phyloP scores from a whole-genome alignment of 225 moss, liverwort and hornwort genomes.

The Physcomitrium patens region DNA sequence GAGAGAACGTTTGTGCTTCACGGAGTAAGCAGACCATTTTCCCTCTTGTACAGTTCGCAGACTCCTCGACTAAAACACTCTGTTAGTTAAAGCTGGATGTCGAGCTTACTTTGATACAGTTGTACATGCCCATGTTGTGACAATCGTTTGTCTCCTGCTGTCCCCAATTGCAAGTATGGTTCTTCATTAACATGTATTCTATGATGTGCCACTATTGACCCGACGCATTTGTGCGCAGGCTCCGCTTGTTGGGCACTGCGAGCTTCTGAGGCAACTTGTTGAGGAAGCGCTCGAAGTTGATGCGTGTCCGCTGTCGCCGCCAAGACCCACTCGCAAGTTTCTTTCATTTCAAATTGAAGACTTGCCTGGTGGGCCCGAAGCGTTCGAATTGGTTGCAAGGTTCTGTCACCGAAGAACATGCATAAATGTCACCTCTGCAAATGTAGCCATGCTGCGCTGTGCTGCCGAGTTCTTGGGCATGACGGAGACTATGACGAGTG shows the following conservation, averaged over 20 bases:
- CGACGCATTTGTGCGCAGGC: slow-evolving; percentile 41
- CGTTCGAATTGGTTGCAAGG: slow-evolving; percentile 77
- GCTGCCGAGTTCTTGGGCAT: slow-evolving; percentile 84
- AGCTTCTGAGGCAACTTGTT: slow-evolving; percentile 65
- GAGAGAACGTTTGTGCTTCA: slow-evolving; percentile 70
- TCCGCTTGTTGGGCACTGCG: slow-evolving; percentile 66
- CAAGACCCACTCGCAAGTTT: slow-evolving; percentile 39
- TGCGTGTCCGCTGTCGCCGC: slow-evolving; percentile 34
- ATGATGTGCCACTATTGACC: slow-evolving; percentile 3
- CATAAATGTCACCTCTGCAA: slow-evolving; percentile 63
- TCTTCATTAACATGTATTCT: neutral
- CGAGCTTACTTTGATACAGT: neutral
- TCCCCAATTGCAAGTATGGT: too few species aligned
- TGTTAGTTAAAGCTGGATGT: neutral
- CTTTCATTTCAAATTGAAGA: slow-evolving; percentile 73
- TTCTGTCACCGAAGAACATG: slow-evolving; percentile 65
- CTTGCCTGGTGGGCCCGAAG: slow-evolving; percentile 81
- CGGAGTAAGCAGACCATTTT: slow-evolving; percentile 50
- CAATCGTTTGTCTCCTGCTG: neutral
- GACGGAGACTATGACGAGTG: slow-evolving; percentile 71
- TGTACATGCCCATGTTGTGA: neutral
- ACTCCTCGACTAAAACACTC: neutral
- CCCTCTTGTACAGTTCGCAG: neutral
- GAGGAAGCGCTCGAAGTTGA: slow-evolving; percentile 39
- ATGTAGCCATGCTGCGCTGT: slow-evolving; percentile 84